phyloP scores from a whole-genome alignment of 2,329 filamentous ascomycete species.

The Stachybotrys chlorohalonatus region DNA sequence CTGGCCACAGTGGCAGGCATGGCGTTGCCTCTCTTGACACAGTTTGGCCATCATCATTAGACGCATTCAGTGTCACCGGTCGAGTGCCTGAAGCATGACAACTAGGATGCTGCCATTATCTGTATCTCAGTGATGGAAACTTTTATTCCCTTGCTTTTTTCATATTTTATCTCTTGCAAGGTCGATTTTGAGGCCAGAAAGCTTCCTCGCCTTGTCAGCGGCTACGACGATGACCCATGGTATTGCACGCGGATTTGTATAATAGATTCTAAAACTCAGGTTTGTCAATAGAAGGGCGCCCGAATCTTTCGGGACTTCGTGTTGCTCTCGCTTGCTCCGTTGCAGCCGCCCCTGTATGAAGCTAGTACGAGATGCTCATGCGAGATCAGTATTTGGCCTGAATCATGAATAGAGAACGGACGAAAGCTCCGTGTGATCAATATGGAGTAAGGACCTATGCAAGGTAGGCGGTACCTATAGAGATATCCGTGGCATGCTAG shows the following conservation, averaged over 20 bases:
- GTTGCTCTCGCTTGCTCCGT: not conserved
- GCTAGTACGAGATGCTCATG: too few relatives aligned
- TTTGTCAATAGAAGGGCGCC: not conserved
- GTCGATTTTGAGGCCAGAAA: not conserved
- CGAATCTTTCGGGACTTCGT: not conserved
- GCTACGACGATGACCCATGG: not conserved
- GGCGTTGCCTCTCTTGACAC: conserved; percentile 67
- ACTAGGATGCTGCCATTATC: not conserved
- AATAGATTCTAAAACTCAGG: not conserved
- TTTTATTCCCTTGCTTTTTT: not conserved
- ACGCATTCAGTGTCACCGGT: not conserved
- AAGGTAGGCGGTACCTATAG: too few relatives aligned
- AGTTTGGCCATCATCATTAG: conserved; percentile 66
- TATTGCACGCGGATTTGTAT: not conserved
- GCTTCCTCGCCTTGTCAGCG: not conserved
- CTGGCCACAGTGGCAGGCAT: conserved; percentile 66
- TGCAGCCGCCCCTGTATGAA: not conserved
- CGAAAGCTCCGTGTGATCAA: too few relatives aligned
- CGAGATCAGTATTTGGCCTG: too few relatives aligned
- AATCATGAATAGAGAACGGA: too few relatives aligned
- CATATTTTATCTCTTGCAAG: not conserved
- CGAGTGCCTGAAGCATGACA: not conserved
- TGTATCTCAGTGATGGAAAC: not conserved
- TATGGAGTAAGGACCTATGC: too few relatives aligned
- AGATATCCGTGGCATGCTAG: too few relatives aligned